Percentiles rank a stretch among this genome's conserved stretches.
phyloP scores from a whole-genome alignment of 169 alveolate species.

The Neospora caninum region DNA sequence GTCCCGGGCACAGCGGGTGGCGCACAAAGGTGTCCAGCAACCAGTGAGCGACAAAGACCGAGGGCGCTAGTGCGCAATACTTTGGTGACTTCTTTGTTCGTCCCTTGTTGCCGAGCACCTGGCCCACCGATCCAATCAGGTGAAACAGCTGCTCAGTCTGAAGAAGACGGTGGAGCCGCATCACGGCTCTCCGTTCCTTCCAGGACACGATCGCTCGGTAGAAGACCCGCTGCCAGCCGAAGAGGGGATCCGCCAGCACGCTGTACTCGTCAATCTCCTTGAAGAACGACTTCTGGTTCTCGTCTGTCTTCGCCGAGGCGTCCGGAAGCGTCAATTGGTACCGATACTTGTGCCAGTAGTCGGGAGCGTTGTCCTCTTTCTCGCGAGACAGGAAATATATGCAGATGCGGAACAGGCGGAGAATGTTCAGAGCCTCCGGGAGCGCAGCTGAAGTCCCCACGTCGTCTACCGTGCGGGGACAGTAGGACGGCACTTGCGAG shows the following conservation, averaged over 20 bases:
- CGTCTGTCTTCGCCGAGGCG: too few species aligned
- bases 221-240: conserved; percentile 84
- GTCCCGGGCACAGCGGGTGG: conserved; percentile 89
- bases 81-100: conserved; percentile 62
- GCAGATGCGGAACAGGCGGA: conserved; percentile 82
- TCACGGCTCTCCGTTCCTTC: background rate
- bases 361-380: conserved; percentile 78
- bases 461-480: conserved; percentile 21
- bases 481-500: background rate
- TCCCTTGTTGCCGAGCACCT: conserved; percentile 71
- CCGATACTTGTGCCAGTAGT: conserved; percentile 79
- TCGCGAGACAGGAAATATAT: conserved; percentile 80
- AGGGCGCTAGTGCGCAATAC: conserved; percentile 79
- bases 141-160: conserved; percentile 82
- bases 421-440: conserved; percentile 72
- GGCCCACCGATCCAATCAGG: conserved; percentile 82
- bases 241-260: conserved; percentile 72
- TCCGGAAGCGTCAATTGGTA: conserved; percentile 34
- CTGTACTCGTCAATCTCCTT: conserved; percentile 73
- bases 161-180: conserved; percentile 64
- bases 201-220: conserved; percentile 70
- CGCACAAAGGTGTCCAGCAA: conserved; percentile 84
- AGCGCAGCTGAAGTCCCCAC: conserved; percentile 56
- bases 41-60: conserved; percentile 89
- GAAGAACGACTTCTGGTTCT: conserved; percentile 49